Conservation (phyloP, 2,329 filamentous ascomycete species). For the Arthroderma uncinatum region DNA sequence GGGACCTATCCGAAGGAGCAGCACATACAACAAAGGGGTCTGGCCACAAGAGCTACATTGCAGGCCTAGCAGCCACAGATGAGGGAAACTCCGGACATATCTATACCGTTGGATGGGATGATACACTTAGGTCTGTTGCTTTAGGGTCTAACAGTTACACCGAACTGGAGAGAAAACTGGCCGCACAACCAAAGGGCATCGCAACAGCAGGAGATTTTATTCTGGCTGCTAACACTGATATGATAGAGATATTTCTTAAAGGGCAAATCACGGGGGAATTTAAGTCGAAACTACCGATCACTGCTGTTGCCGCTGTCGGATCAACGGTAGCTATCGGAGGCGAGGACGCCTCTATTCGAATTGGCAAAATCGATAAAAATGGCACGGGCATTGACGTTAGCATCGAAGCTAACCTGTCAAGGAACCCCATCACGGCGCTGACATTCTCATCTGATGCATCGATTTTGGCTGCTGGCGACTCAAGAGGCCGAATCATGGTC, state of each 20-base stretch:
- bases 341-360: conserved; percentile 60
- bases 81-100: conserved; percentile 44
- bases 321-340: conserved; percentile 63
- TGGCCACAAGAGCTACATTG: conserved; percentile 74
- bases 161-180: conserved; percentile 55
- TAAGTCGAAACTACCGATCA: conserved; percentile 53
- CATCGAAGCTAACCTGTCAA: conserved; percentile 55
- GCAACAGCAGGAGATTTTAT: conserved; percentile 43
- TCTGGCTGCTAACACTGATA: conserved; percentile 49
- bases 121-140: conserved; percentile 71
- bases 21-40: conserved; percentile 67
- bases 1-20: conserved; percentile 62
- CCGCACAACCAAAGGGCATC: conserved; percentile 70
- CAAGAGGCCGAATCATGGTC: conserved; percentile 75
- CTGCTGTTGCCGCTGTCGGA: conserved; percentile 58
- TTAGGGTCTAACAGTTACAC: conserved; percentile 63
- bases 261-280: conserved; percentile 49
- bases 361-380: conserved; percentile 56
- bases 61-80: conserved; percentile 54
- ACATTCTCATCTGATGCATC: conserved; percentile 70
- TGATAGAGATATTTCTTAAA: conserved; percentile 50
- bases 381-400: conserved; percentile 47
- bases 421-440: conserved; percentile 64
- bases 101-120: conserved; percentile 91
- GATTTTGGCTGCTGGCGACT: conserved; percentile 69